phyloP scores from a whole-genome alignment of 2,329 filamentous ascomycete species.

The Emydomyces testavorans region DNA sequence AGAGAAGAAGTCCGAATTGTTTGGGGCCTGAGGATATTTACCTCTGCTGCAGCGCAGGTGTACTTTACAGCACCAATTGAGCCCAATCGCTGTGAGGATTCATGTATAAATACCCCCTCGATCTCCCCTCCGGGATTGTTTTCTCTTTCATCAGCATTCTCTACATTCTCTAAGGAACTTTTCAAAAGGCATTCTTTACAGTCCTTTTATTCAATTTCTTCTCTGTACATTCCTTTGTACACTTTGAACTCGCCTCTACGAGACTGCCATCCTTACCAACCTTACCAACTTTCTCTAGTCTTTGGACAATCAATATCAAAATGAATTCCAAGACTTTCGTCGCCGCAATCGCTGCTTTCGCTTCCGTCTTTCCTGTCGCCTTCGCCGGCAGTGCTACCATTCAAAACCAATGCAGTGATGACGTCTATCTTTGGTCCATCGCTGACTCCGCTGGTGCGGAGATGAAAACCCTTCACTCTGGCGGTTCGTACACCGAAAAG shows the following conservation, averaged over 20 bases:
- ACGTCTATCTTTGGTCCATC: constrained; percentile 35
- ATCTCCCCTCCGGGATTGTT: constrained; percentile 1
- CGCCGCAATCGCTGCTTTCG: constrained; percentile 25
- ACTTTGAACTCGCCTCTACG: neutral
- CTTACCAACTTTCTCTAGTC: constrained; percentile 3
- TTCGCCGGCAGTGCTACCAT: constrained; percentile 25
- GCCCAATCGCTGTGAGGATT: constrained; percentile 3
- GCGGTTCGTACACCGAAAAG: constrained; percentile 27
- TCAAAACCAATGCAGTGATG: constrained; percentile 29
- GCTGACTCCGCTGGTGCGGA: constrained; percentile 23
- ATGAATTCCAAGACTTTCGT: constrained; percentile 31
- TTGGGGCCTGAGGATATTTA: neutral
- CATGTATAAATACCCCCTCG: constrained; percentile 16
- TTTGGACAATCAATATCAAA: constrained; percentile 11
- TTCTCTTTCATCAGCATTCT: constrained; percentile 1
- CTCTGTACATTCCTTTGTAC: constrained; percentile 8
- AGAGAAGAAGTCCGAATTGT: no score
- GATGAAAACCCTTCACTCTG: constrained; percentile 28
- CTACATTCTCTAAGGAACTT: constrained; percentile 12
- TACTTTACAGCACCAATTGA: neutral
- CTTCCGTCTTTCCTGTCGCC: constrained; percentile 24
- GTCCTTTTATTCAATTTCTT: constrained; percentile 8
- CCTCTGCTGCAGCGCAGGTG: neutral
- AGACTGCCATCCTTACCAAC: neutral
- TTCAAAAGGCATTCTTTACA: constrained; percentile 12